Conservation (phyloP, 202 grass and related monocot genomes). For the Panicum hallii region DNA sequence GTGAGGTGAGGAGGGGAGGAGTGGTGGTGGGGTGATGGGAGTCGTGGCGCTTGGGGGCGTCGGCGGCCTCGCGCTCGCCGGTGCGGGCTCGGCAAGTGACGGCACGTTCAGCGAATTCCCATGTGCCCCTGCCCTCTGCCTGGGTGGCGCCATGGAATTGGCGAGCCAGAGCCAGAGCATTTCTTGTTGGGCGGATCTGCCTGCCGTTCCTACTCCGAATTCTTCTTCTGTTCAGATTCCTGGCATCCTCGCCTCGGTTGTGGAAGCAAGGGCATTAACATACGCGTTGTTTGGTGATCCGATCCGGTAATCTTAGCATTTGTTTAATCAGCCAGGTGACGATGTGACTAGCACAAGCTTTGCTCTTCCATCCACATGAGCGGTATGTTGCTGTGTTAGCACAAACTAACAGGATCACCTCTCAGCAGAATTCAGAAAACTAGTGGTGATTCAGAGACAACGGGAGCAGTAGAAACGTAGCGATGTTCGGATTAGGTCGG, state of each 20-base stretch:
- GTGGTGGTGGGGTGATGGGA: no score
- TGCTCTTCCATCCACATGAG: no score
- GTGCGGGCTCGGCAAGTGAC: neutral
- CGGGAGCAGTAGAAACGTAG: neutral
- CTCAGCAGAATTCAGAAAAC: no score
- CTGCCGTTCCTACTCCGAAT: no score
- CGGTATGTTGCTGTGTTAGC: no score
- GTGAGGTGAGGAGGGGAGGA: neutral
- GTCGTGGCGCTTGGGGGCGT: neutral
- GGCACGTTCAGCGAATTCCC: neutral
- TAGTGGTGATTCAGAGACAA: neutral
- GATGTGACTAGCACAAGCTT: neutral
- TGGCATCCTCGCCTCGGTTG: neutral
- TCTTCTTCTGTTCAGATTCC: neutral
- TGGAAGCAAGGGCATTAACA: no score
- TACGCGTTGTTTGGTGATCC: neutral
- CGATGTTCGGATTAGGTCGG: constrained; percentile 17
- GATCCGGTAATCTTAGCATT: neutral
- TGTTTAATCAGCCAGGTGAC: neutral
- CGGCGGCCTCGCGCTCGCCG: no score
- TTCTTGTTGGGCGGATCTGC: no score
- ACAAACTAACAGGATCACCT: no score
- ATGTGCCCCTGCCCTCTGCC: neutral
- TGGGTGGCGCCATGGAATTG: neutral
- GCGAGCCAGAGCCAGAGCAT: no score